Evolutionary conservation across 2,329 filamentous ascomycete species (phyloP).

Genomic region (Phoma sp.): DNA sequence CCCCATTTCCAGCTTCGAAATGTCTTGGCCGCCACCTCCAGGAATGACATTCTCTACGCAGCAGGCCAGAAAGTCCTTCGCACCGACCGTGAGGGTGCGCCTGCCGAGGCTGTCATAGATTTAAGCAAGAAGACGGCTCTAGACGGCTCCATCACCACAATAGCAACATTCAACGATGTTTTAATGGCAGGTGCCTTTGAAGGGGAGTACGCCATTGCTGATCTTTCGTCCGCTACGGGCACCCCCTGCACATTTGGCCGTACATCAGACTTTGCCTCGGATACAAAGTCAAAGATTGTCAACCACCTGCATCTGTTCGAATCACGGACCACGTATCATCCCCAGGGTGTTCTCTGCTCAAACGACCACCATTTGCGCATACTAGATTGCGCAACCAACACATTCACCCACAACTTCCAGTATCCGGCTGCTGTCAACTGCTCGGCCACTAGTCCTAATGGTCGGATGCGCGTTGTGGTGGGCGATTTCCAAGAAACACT

Average conservation of each 20-base stretch:
- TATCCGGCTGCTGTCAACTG: slow-evolving; percentile 74
- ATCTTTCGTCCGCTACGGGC: slow-evolving; percentile 47
- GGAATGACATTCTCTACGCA: slow-evolving; percentile 63
- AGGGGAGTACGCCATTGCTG: slow-evolving; percentile 62
- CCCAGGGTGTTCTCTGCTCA: slow-evolving; percentile 61
- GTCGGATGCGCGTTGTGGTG: slow-evolving; percentile 73
- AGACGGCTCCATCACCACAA: slow-evolving; percentile 58
- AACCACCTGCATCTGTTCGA: slow-evolving; percentile 63
- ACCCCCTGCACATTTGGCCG: slow-evolving; percentile 51
- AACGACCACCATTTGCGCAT: slow-evolving; percentile 63
- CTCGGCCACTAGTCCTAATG: slow-evolving; percentile 73
- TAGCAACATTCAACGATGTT: slow-evolving; percentile 57
- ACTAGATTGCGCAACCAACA: slow-evolving; percentile 63
- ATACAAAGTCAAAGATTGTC: slow-evolving; percentile 60
- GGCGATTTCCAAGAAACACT: slow-evolving; percentile 70
- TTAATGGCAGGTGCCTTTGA: slow-evolving; percentile 63
- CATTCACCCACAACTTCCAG: slow-evolving; percentile 60
- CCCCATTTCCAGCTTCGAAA: slow-evolving; percentile 67
- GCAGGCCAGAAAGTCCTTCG: slow-evolving; percentile 55
- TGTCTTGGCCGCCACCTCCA: slow-evolving; percentile 59
- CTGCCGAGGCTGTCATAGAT: slow-evolving; percentile 55
- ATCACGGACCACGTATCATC: slow-evolving; percentile 55
- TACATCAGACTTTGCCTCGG: slow-evolving; percentile 56
- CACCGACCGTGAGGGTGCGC: slow-evolving; percentile 55
- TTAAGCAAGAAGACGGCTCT: slow-evolving; percentile 49